Evolutionary conservation across 2,329 filamentous ascomycete genomes (phyloP), one percentile per base, ranked within the genome.

Genomic region (Venturia effusa): DNA sequence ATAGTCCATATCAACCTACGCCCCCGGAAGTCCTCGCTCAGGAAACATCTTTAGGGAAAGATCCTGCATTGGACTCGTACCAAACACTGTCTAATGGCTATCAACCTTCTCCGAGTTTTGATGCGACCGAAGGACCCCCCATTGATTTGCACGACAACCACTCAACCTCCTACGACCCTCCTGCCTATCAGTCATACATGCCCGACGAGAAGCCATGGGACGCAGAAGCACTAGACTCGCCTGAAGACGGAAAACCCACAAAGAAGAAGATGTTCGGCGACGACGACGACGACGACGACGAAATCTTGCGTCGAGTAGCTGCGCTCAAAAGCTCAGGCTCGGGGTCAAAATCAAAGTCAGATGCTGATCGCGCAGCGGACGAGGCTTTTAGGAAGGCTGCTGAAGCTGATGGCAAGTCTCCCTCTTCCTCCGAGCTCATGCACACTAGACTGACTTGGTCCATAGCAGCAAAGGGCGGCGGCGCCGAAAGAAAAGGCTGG

Each of bases 361-460:
- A 74, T 8, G 77, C 77, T 70, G 90, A 95, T 70, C 83, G 84
- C 30, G 88, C 91, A 73, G 92, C 92, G 59, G 88, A 91, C 64
- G 92, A 95, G 70, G 86, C 91, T 73, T 90, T 97, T 79, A 84
- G 86, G 64, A 91, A 88, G 74, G 90, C 90, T 32, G 93, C 91
- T 0, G 92, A 85, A 77, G 83, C 81, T 66, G 84, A 87, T 74
- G 84, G 80, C 81, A 77, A 71, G 77, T 68, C n/a, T 13, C 30
- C 19, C 34, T 17, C 55, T 51, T 27, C 7, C 13, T 37, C 24
- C 19, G 22, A 24, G 15, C 24, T 22, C 17, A 55, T 40, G 6
- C 19, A 13, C 24, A 55, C 39, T 4, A 2, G n/a, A 11, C 32
- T 39, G 5, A 57, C 32, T 19, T 39, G 22, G 10, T 27, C 19